Percentiles rank a stretch among this genome's conserved stretches.
Evolutionary conservation across 1,284 basidiomycete genomes (phyloP).

Genomic region (Ganoderma boninense): DNA sequence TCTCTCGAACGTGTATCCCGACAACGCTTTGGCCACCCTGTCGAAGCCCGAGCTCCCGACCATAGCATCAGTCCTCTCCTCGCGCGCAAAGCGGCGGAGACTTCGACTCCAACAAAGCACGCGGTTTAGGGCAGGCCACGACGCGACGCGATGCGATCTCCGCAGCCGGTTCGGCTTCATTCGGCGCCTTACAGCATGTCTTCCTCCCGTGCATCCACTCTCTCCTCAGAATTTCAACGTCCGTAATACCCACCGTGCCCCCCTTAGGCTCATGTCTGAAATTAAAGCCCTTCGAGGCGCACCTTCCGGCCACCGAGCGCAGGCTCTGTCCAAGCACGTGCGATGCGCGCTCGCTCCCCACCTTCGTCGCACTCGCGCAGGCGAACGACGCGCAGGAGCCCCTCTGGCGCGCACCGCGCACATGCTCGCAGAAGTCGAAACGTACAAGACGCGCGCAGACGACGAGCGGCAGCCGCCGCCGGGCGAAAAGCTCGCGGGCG

Average conservation of each 20-base stretch:
- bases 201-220: background rate
- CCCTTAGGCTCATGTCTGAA: background rate
- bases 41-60: no score
- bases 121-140: background rate
- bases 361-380: constrained; percentile 10
- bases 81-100: no score
- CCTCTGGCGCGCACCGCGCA: background rate
- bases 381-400: constrained; percentile 11
- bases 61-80: no score
- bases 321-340: background rate
- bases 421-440: constrained; percentile 5
- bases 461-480: no score
- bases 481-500: background rate
- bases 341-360: constrained; percentile 11
- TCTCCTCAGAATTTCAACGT: background rate
- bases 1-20: no score
- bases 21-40: no score
- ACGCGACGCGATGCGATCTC: background rate
- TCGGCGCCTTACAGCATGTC: background rate
- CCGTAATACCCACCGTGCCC: background rate
- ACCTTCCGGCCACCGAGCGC: no score
- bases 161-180: no score
- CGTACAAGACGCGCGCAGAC: constrained; percentile 10
- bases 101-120: no score
- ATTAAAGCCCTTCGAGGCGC: no score